These are phyloP conservation scores for Gelatoporia subvermispora DNA, from an alignment of 768 basidiomycete species.

Conservation along the genomic window DNA sequence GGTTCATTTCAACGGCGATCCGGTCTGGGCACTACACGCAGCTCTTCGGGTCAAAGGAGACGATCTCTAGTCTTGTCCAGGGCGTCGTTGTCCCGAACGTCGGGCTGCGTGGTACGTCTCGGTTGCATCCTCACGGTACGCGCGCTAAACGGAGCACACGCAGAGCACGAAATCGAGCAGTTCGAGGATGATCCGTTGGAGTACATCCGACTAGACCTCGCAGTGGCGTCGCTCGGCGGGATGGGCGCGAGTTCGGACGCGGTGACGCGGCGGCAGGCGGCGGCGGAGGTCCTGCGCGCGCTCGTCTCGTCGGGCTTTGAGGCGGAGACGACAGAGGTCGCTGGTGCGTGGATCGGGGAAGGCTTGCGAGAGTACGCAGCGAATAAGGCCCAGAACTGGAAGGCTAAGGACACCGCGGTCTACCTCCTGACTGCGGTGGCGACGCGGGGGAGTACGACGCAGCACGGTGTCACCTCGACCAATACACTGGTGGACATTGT, in stretches of 20 bases:
- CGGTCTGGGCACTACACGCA: slow-evolving; percentile 78
- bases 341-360: slow-evolving; percentile 75
- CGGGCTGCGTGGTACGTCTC: slow-evolving; percentile 52
- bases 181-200: slow-evolving; percentile 98
- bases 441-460: slow-evolving; percentile 78
- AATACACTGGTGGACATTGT: slow-evolving; percentile 92
- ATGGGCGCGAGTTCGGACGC: slow-evolving; percentile 54
- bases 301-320: slow-evolving; percentile 80
- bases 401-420: slow-evolving; percentile 89
- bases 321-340: slow-evolving; percentile 80
- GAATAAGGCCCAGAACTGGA: slow-evolving; percentile 68
- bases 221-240: slow-evolving; percentile 47
- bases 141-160: neutral
- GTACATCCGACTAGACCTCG: slow-evolving; percentile 83
- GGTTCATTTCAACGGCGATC: slow-evolving; percentile 90
- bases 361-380: slow-evolving; percentile 65
- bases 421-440: slow-evolving; percentile 94
- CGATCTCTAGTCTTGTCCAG: slow-evolving; percentile 77
- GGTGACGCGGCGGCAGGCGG: slow-evolving; percentile 86
- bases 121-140: neutral
- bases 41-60: slow-evolving; percentile 78
- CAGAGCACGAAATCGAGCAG: slow-evolving; percentile 86
- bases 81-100: slow-evolving; percentile 96
- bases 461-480: slow-evolving; percentile 92
- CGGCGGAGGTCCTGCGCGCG: slow-evolving; percentile 92